Base-by-base conservation (phyloP, 139 green algal genomes). In the Chara braunii region DNA sequence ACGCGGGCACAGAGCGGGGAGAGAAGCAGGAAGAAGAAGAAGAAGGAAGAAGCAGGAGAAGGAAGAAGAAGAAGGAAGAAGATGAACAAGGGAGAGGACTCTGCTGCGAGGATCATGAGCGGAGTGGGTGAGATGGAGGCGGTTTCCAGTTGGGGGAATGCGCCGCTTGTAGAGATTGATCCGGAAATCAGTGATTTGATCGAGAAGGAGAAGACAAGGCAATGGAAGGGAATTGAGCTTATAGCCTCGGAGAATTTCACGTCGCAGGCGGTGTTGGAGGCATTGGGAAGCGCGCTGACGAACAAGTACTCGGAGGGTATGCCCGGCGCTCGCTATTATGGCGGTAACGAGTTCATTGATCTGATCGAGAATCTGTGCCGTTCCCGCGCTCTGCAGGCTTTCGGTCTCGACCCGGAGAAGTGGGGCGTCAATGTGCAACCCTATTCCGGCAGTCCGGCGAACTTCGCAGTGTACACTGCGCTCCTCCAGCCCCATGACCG, bases 201-300 rank as follows among this genome's bases (percentile, higher is more conserved):
- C 9, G 63, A 96, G 72, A 85, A 94, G 34, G 91, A 97, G 83
- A 95, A 96, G 75, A 35, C 68, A 9, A 70, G 91, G 3, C 91
- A 97, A 59, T 93, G 86, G 90, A 85, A 80, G 42, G 92, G 92
- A 32, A 95, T 98, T 37, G 92, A 98, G 85, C 86, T 98, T 9
- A 98, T 98, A 57, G 92, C 92, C 1, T 91, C 80, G 0, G 92
- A 98, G 73, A 98, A 98, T 75, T 98, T 98, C 74, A 96, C 92
- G 0, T 93, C 83, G 3, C 50, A 66, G 53, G 85, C 88, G 0
- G 92, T 98, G 8, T 90, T 98, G 82, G 89, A 98, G 74, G 88
- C 81, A 3, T 78, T 98, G 50, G 92, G 92, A 12, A 95, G 86
- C 18, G 89, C 83, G 76, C 72, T 97, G 30, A 97, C 90, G 3